phyloP scores from a whole-genome alignment of 2,329 filamentous ascomycete species.

The Cercospora sojina region DNA sequence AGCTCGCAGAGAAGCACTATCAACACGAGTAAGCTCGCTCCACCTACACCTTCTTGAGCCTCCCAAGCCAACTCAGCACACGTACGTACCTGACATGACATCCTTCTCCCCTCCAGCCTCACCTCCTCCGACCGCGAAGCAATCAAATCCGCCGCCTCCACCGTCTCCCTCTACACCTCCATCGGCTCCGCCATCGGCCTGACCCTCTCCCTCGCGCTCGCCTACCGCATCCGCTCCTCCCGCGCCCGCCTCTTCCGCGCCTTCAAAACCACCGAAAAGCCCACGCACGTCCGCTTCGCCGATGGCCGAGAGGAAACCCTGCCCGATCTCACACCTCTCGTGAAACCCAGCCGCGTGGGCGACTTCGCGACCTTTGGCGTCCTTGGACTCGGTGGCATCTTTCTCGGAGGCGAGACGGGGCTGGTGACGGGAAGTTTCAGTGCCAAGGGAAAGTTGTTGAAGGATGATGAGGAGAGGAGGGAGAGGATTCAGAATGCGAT shows the following conservation, averaged over 20 bases:
- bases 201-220: constrained; percentile 58
- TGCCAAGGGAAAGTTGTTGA: constrained; percentile 54
- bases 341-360: constrained; percentile 58
- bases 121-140: constrained; percentile 59
- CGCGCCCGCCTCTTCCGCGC: constrained; percentile 61
- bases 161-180: constrained; percentile 55
- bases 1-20: constrained; percentile 59
- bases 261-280: constrained; percentile 61
- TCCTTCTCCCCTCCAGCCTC: constrained; percentile 39
- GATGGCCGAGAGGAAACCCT: constrained; percentile 60
- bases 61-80: neutral
- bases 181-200: constrained; percentile 62
- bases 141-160: constrained; percentile 56
- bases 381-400: constrained; percentile 60
- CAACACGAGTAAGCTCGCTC: constrained; percentile 59
- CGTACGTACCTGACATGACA: neutral
- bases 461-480: constrained; percentile 55
- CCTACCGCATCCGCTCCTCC: constrained; percentile 56
- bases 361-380: constrained; percentile 64
- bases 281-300: constrained; percentile 61
- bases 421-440: constrained; percentile 57
- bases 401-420: constrained; percentile 64
- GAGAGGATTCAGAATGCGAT: constrained; percentile 64
- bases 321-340: constrained; percentile 59
- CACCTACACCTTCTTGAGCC: too few relatives aligned